Evolutionary conservation across 2,329 filamentous ascomycete genomes (phyloP), one percentile per base, ranked within the genome.

Genomic region (Diaporthe caulivora): DNA sequence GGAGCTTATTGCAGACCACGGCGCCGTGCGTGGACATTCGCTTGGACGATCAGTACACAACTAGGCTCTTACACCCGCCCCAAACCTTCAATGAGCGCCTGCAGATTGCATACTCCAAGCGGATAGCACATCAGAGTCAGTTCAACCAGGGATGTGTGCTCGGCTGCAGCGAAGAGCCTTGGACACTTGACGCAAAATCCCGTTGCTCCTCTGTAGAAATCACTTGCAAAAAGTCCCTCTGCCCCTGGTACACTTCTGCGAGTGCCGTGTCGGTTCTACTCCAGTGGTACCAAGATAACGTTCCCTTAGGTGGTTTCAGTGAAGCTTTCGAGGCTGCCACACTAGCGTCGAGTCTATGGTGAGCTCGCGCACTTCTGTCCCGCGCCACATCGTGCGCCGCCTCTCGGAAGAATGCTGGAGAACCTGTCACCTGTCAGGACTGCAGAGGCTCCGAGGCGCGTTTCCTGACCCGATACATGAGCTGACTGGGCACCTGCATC

Each of bases 281-380:
- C 24, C 24, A 26, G 21, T 62, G 37, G 21, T 9, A 42, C 6
- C 29, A 24, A n/a, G 17, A 51, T 18, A 53, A 29, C 44, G 9
- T 40, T 67, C 47, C 21, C 62, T 51, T 21, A 21, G 47, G 62
- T 10, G 8, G 62, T 40, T 67, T 67, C 62, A 53, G 62, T n/a
- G 17, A 53, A 53, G 44, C n/a, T 37, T 24, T 24, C n/a, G n/a
- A 40, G n/a, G 62, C 44, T 67, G 62, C 47, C 31, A 67, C 62
- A 40, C 62, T 53, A 67, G 62, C 47, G 21, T 51, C 47, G 29
- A 65, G 62, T 29, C 31, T 67, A 13, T 18, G 26, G 17, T 7
- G n/a, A 7, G 60, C n/a, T 37, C 44, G 44, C 62, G 15, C 44
- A 13, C 55, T 21, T 18, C n/a, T 10, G 37, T 42, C 37, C 37